Evolutionary conservation across 169 alveolate genomes (phyloP).

Genomic region (Plasmodium adleri): DNA sequence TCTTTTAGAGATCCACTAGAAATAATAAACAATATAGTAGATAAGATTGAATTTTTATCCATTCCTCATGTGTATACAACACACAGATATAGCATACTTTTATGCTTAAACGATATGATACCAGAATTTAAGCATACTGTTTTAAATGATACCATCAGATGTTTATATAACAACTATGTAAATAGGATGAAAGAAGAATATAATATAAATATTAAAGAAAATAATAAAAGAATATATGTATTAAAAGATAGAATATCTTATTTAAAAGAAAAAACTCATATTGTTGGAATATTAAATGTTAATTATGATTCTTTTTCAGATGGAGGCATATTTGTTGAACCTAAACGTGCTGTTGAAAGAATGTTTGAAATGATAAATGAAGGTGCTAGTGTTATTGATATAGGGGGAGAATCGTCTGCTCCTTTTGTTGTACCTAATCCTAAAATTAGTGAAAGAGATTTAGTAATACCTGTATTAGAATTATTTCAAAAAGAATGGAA

Average conservation of each 20-base stretch:
- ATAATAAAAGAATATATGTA: slow-evolving; percentile 40
- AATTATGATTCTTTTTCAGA: slow-evolving; percentile 70
- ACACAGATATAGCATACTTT: slow-evolving; percentile 47
- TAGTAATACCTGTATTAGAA: slow-evolving; percentile 52
- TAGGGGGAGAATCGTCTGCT: slow-evolving; percentile 68
- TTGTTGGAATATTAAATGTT: slow-evolving; percentile 62
- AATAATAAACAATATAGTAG: slow-evolving; percentile 6
- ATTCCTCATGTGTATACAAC: slow-evolving; percentile 64
- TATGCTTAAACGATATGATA: slow-evolving; percentile 59
- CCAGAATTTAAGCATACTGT: slow-evolving; percentile 29
- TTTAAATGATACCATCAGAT: slow-evolving; percentile 25
- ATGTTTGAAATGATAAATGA: slow-evolving; percentile 66
- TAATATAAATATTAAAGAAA: slow-evolving; percentile 20
- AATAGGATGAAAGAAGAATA: slow-evolving; percentile 6
- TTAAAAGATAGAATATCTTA: slow-evolving; percentile 35
- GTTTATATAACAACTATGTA: slow-evolving; percentile 5
- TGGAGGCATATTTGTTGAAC: slow-evolving; percentile 65
- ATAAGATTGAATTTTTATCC: slow-evolving; percentile 29
- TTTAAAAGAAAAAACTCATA: slow-evolving; percentile 55
- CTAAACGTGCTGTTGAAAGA: slow-evolving; percentile 42
- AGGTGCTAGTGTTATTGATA: slow-evolving; percentile 63
- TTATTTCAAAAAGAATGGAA: slow-evolving; percentile 53
- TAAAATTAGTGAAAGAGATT: slow-evolving; percentile 49
- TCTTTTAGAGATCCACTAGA: neutral
- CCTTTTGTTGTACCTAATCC: slow-evolving; percentile 69